A percentile compares a stretch with the other conserved stretches of the same genome.
phyloP scores from a whole-genome alignment of 2,329 filamentous ascomycete genomes.

The Thelonectria rubi region DNA sequence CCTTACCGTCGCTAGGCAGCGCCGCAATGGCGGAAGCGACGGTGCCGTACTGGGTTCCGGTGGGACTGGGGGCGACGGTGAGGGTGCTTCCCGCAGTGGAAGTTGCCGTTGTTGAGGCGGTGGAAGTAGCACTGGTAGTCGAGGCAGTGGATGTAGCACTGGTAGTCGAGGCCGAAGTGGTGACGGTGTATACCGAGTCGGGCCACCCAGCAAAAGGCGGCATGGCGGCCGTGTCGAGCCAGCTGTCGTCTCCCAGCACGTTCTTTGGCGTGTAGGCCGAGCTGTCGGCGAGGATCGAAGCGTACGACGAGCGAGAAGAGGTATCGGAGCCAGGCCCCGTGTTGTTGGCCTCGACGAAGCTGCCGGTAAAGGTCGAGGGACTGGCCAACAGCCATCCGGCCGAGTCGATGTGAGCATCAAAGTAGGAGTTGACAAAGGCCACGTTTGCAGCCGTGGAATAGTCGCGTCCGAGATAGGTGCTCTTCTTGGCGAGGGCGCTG shows the following conservation, averaged over 20 bases:
- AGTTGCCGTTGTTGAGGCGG: constrained; percentile 26
- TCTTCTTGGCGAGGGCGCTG: constrained; percentile 34
- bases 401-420: constrained; percentile 41
- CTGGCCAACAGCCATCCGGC: constrained; percentile 40
- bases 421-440: constrained; percentile 43
- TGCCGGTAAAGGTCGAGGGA: constrained; percentile 39
- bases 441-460: constrained; percentile 40
- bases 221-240: constrained; percentile 45
- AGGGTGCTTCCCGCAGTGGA: constrained; percentile 19
- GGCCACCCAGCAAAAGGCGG: constrained; percentile 44
- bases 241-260: constrained; percentile 44
- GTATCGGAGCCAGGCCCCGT: constrained; percentile 43
- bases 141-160: background rate
- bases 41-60: constrained; percentile 51
- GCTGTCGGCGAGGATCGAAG: constrained; percentile 46
- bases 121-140: constrained; percentile 14
- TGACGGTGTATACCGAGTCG: constrained; percentile 38
- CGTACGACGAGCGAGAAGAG: constrained; percentile 35
- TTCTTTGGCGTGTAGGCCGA: constrained; percentile 61
- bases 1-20: constrained; percentile 42
- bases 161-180: constrained; percentile 6
- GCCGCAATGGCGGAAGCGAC: constrained; percentile 55
- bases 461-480: constrained; percentile 43
- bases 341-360: constrained; percentile 46
- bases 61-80: constrained; percentile 46